Base-by-base conservation (phyloP, 2,329 filamentous ascomycete species). In the Fusarium acutatum region DNA sequence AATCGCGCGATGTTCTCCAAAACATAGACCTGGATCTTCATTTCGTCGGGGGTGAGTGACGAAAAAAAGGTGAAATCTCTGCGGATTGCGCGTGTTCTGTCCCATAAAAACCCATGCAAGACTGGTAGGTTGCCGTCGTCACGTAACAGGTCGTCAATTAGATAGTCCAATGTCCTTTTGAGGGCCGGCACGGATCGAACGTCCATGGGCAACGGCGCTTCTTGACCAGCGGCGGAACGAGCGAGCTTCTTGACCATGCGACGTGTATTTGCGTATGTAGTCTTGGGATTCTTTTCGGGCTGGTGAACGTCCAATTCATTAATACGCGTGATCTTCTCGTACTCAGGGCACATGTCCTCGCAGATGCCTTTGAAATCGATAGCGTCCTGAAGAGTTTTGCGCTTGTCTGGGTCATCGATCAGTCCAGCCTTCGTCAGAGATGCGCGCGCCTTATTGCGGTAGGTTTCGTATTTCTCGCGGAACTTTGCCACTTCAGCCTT, bases 31-130 rank as follows among this genome's bases (percentile, higher is more conserved):
- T 91, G 86, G 26, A 87, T 85, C 32, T 83, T 84, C 77, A 90
- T 85, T 73, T 92, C 90, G 5, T 88, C 84, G 5, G 85, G 78
- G 7, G 84, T 86, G 81, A 92, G 86, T 59, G 87, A 86, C 8
- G 90, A 90, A 70, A 93, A 90, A 67, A 92, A 91, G 24, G 90
- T 89, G 74, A 93, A 91, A 77, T 93, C 91, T 69, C 91, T 88
- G 30, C 91, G 88, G 64, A 93, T 90, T 14, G 90, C 90, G 64
- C 91, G 85, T 28, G 91, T 92, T 47, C 91, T 86, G 77, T 93
- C 91, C 90, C 91, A 92, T 4, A 93, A 83, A 65, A 92, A 93
- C 63, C 87, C 88, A 75, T 93, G 91, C 47, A 89, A 82, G 9
- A 81, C 75, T 1, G 88, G 84, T 12, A 93, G 83, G 54, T 89